These are phyloP conservation scores for Ilex aquifolium DNA, from an alignment of 257 asterid genomes.

Conservation along the genomic window DNA sequence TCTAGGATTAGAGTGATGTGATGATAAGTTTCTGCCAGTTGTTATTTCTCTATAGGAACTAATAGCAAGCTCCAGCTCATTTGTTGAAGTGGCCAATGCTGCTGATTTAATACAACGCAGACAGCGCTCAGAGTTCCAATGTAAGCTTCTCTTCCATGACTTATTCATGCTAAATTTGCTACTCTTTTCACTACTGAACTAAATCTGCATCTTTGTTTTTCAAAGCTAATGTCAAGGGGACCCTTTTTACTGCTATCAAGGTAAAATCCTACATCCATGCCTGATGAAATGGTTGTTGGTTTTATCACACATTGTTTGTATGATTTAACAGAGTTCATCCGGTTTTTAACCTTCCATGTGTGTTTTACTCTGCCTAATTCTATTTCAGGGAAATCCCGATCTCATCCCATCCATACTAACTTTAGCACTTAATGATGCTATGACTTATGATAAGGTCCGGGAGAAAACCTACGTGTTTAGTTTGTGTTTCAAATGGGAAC, in stretches of 20 bases:
- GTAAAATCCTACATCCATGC: constrained; percentile 25
- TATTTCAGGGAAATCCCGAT: constrained; percentile 59
- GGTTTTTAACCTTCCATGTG: not conserved
- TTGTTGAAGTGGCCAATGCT: constrained; percentile 67
- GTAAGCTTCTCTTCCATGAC: constrained; percentile 30
- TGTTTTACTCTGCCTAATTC: constrained; percentile 7
- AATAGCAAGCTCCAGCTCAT: constrained; percentile 63
- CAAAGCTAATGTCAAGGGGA: constrained; percentile 65
- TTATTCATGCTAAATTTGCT: not conserved
- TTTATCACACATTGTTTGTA: not conserved
- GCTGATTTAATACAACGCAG: constrained; percentile 87
- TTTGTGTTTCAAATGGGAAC: constrained; percentile 14
- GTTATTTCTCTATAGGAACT: constrained; percentile 53
- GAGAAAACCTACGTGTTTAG: constrained; percentile 13
- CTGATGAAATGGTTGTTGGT: too few relatives aligned
- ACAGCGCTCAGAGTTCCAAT: constrained; percentile 85
- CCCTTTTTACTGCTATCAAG: constrained; percentile 47
- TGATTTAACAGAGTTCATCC: not conserved
- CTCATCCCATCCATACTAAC: constrained; percentile 69
- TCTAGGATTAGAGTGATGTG: constrained; percentile 10
- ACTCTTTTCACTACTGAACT: constrained; percentile 10
- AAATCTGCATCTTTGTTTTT: constrained; percentile 10
- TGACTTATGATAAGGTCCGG: constrained; percentile 90
- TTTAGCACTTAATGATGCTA: constrained; percentile 78
- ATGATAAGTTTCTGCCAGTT: constrained; percentile 35